Base-by-base conservation (phyloP, 2,329 filamentous ascomycete species). In the Pseudogymnoascus sp. region DNA sequence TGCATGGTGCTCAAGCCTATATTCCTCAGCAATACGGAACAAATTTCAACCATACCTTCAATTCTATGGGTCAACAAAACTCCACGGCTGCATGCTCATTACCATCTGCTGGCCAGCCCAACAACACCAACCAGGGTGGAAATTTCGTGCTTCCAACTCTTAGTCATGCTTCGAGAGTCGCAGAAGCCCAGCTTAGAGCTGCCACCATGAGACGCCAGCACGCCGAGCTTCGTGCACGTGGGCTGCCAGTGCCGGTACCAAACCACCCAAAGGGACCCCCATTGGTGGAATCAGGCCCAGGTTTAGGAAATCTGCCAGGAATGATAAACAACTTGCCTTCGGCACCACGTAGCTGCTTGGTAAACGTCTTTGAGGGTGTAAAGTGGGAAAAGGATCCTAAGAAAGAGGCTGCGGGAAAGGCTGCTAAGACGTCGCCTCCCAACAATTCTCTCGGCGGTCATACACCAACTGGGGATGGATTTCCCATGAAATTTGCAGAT, bases 161-260 rank as follows among this genome's bases (percentile, higher is more conserved):
- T n/a, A 54, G 28, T 14, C 47, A 54, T 54, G 47, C n/a, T 22
- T 25, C 47, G 4, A 54, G 28, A 54, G 47, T 54, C 12, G 47
- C 47, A 20, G 47, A 54, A 18, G 47, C 47, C 47, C 47, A 54
- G 47, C 47, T 54, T 54, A 54, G 47, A 32, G 47, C 47, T 20
- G 47, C 47, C 16, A 54, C 47, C 28, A 54, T 54, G 47, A 54
- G 47, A 54, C 47, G 47, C 47, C 47, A 54, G 47, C 47, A 54
- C 9, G 47, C 47, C 18, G 47, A 54, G 7, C 47, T 54, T 14
- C 47, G 47, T 32, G 47, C 47, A 54, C 47, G 47, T 54, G 47
- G 47, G 3, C n/a, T 54, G 16, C 28, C 47, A 32, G 47, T 54
- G 7, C 47, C 47, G 32, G 18, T 32, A 54, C 47, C 47, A 12